Base-by-base conservation (phyloP, 495 filamentous ascomycete species). In the Daldinia caldariorum region DNA sequence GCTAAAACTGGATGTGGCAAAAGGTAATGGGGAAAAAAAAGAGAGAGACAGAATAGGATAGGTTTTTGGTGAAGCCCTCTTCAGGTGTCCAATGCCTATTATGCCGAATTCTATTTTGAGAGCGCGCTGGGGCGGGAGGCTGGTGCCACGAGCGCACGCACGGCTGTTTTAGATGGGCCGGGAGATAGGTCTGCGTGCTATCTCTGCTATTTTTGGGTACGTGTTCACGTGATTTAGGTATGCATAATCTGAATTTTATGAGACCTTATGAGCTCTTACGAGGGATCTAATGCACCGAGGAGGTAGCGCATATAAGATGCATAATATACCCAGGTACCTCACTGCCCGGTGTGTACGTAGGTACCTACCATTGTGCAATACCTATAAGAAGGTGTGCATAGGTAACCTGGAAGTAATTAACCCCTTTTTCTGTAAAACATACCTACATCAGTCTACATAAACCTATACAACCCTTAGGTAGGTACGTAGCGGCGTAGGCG, bases 71-170 rank as follows among this genome's bases (percentile, higher is more conserved):
- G 67, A 70, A 65, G 45, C 49, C 62, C 45, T 13, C 22, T 31
- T 22, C 61, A 49, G 57, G 16, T 55, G 43, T 61, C 63, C 62
- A 71, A 63, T 67, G 13, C 54, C 69, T 71, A 71, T 71, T 71
- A 67, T 67, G 69, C 69, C 63, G 69, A 71, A 63, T 71, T 71
- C 69, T 71, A 71, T 71, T 71, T 71, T 71, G 58, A 67, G 69
- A 71, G 32, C 43, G 37, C 63, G 35, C 37, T 61, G 68, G 68
- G 68, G 26, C 26, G 62, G 68, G 68, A 66, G 63, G 69, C 63
- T 63, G 69, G 69, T 67, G 47, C 62, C 54, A 67, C 59, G 58
- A 71, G 62, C 68, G 68, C 69, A 71, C 68, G 68, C 69, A 71
- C 69, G 69, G 69, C 63, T 67, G 69, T 71, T 71, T 71, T 71